Evolutionary conservation across 139 green algal genomes (phyloP), one percentile per base, ranked within the genome.

Genomic region (Tetradesmus lagerheimii): DNA sequence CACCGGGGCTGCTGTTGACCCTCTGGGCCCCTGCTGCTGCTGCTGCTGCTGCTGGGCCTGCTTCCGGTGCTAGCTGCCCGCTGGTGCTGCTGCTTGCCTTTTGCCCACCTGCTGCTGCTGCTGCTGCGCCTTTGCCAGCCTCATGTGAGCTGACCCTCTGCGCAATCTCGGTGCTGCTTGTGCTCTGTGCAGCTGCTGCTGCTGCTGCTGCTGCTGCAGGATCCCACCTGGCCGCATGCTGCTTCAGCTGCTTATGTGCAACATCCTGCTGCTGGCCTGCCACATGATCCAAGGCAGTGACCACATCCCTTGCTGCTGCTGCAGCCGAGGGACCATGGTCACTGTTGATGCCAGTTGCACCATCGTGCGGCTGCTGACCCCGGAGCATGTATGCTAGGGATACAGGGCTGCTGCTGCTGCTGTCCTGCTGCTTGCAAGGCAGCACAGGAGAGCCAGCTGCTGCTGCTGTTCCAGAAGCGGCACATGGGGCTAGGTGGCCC

Each of bases 221-320:
- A 5, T 39, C 34, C 3, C 11, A 4, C 34, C 43, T 29, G 16
- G 79, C 80, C 29, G 75, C 39, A 81, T 34, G 4, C 57, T 74
- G 81, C 1, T 78, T 0, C 81, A 80, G 57, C 18, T 78, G 62
- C 37, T 38, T 6, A 20, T 38, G 25, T 23, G 14, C 37, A 8
- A 15, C 18, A 25, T 25, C 5, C 38, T 85, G 79, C 79, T 67
- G 79, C 79, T 85, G 39, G 74, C 74, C 25, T 16, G 38, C 78
- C 67, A 16, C 43, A 47, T 31, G 12, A 47, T 29, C n/a, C 15
- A 45, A 41, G 8, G 45, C 41, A 38, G 27, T 74, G 38, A 71
- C 45, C 47, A 62, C 47, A 62, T 62, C 8, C 71, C 31, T 23
- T 1, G 45, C 83, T 45, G 83, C 83, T 81, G 83, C 83, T 81